These are phyloP conservation scores for Calonectria henricotiae DNA, from an alignment of 2,329 filamentous ascomycete genomes.

Conservation along the genomic window DNA sequence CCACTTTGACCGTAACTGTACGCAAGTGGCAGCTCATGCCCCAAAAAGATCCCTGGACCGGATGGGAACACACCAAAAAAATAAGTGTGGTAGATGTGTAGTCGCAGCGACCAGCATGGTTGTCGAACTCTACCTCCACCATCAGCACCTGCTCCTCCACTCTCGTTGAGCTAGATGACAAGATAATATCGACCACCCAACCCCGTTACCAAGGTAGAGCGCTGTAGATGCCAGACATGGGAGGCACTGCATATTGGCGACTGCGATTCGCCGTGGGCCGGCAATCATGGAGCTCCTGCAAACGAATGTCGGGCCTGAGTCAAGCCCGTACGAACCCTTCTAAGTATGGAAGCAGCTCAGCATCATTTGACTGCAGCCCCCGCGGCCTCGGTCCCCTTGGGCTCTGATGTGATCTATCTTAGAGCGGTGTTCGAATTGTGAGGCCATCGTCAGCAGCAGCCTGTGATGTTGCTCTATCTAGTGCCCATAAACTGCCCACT, in stretches of 20 bases:
- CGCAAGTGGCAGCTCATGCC: constrained; percentile 23
- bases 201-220: constrained; percentile 16
- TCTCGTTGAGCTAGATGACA: constrained; percentile 38
- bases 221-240: constrained; percentile 22
- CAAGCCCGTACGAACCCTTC: constrained; percentile 42
- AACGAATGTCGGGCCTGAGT: constrained; percentile 34
- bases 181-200: constrained; percentile 27
- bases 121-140: constrained; percentile 31
- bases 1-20: constrained; percentile 29
- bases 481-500: constrained; percentile 48
- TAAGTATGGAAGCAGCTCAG: constrained; percentile 46
- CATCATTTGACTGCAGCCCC: constrained; percentile 53
- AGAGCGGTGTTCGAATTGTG: constrained; percentile 47
- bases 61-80: background rate
- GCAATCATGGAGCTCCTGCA: constrained; percentile 47
- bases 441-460: constrained; percentile 50
- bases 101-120: constrained; percentile 33
- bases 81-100: constrained; percentile 24
- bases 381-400: constrained; percentile 40
- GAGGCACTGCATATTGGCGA: constrained; percentile 44
- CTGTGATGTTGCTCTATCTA: constrained; percentile 47
- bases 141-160: constrained; percentile 34
- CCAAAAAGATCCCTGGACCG: constrained; percentile 24
- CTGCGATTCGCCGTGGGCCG: constrained; percentile 46
- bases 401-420: constrained; percentile 49